Percentiles rank a stretch among this genome's conserved stretches.
phyloP scores from a whole-genome alignment of 75 land plant species.

The Adiantum capillusveneris region DNA sequence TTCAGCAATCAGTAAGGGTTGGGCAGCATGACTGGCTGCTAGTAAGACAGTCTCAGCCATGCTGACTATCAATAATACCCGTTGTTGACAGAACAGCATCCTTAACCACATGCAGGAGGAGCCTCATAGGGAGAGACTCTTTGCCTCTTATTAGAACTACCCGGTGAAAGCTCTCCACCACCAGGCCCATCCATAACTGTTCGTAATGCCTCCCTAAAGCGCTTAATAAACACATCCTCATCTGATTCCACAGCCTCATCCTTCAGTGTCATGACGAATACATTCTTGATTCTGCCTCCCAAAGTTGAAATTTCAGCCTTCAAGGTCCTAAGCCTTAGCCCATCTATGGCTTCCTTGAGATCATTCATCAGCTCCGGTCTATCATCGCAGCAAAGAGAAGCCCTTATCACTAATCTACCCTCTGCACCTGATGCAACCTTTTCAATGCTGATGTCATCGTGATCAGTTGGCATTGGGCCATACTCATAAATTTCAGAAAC shows the following conservation, averaged over 20 bases:
- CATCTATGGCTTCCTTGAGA: conserved; percentile 55
- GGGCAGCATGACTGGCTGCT: too few species aligned
- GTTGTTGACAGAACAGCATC: too few species aligned
- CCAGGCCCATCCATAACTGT: conserved; percentile 47
- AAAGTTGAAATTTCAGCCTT: conserved; percentile 89
- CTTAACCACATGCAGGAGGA: too few species aligned
- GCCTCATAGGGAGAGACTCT: too few species aligned
- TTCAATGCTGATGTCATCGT: conserved; percentile 69
- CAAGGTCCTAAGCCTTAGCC: conserved; percentile 44
- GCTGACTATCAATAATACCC: too few species aligned
- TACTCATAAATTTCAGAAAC: conserved; percentile 61
- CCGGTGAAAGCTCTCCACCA: too few species aligned
- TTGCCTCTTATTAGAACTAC: too few species aligned
- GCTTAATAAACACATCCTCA: conserved; percentile 10
- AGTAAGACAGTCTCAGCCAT: too few species aligned
- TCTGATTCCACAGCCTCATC: conserved; percentile 12
- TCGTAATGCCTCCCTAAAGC: conserved; percentile 40
- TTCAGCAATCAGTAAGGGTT: too few species aligned
- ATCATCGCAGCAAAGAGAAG: conserved; percentile 80
- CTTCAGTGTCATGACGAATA: conserved; percentile 52
- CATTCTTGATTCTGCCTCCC: conserved; percentile 73
- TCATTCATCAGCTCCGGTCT: conserved; percentile 69
- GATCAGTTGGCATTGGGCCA: conserved; percentile 60
- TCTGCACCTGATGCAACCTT: conserved; percentile 35
- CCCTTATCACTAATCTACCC: conserved; percentile 42